Base-by-base conservation (phyloP, 169 alveolate genomes). In the Eimeria maxima region DNA sequence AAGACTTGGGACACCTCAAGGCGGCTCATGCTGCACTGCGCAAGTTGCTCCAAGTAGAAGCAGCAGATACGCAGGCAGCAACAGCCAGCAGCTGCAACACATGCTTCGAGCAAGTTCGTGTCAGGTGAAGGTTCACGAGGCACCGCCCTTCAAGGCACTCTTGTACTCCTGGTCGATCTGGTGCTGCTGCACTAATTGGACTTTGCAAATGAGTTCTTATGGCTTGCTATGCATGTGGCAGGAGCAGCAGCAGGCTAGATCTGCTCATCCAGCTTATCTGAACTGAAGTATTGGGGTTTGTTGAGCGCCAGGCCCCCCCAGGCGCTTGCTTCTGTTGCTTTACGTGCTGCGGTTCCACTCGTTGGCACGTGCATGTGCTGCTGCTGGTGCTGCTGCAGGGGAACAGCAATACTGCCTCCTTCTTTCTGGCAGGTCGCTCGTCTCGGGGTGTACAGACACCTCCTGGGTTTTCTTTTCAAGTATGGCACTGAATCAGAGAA, bases 361-460 rank as follows among this genome's bases (percentile, higher is more conserved):
- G 1, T 13, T 67, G 76, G 60, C 60, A 14, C 60, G 20, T 53
- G 60, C 60, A 53, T 53, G 16, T 53, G 60, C 60, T 53, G 60
- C 60, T 53, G 60, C 63, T 45, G 67, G 14, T 78, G 89, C 67
- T 78, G 63, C 63, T 78, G 89, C 89, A 78, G 89, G 24, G 89
- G 89, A 7, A 45, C 89, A 6, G 89, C 89, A 42, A 47, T 78
- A 8, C 63, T 78, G 14, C 38, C 89, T 18, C 89, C 89, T 20
- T 78, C 67, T 60, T 78, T 78, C 27, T 78, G 89, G 89, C 89
- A 78, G 67, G 89, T 78, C 65, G 65, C 89, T 10, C 89, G 89
- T 18, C 89, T 78, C 38, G 89, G 65, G 67, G 89, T 78, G 89
- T 78, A 78, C 89, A 78, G 89, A 78, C 89, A 78, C 89, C 65